Base-by-base conservation (phyloP, 2,329 filamentous ascomycete species). In the Diaporthe australafricana region DNA sequence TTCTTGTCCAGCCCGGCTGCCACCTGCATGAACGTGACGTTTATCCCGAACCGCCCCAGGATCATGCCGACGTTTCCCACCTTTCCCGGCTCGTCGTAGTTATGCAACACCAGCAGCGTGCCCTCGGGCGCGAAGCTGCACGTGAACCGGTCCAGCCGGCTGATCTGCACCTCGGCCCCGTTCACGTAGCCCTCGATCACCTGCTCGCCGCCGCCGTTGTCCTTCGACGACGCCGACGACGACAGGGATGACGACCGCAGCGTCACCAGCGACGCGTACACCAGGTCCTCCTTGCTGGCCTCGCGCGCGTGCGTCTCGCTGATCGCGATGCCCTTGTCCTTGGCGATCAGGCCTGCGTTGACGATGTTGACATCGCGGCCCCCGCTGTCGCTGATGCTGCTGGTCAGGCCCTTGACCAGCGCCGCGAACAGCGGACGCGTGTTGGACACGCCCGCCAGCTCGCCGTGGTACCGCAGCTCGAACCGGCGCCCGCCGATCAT, bases 1-100 rank as follows among this genome's bases (percentile, higher is more conserved):
- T 63, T 80, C 48, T 83, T 80, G 70, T 87, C 85, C 74, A 93
- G 79, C 20, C 32, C 32, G 32, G 85, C 84, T 3, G 87, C 88
- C 2, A 95, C 93, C 78, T 89, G 91, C 94, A 96, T 96, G 79
- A 92, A 95, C 56, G 88, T 88, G 79, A 96, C 94, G 77, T 96
- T 96, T 67, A 96, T 90, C 0, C 89, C 90, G 47, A 92, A 88
- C 47, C 86, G 86, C 0, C 93, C 94, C 32, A 96, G 83, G 66
- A 91, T 86, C 71, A 87, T 91, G 0, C 94, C 94, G 3, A 96
- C 93, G 47, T 90, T 90, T 2, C 94, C 94, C 79, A 96, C 96
- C 85, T 95, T 95, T 14, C 94, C 94, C 0, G 93, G 93, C 74
- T 91, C 88, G 78, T 96, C 93, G 77, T 93, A 95, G 82, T 96